Evolutionary conservation across 768 basidiomycete genomes (phyloP).

Genomic region (Kwoniella botswanensis): DNA sequence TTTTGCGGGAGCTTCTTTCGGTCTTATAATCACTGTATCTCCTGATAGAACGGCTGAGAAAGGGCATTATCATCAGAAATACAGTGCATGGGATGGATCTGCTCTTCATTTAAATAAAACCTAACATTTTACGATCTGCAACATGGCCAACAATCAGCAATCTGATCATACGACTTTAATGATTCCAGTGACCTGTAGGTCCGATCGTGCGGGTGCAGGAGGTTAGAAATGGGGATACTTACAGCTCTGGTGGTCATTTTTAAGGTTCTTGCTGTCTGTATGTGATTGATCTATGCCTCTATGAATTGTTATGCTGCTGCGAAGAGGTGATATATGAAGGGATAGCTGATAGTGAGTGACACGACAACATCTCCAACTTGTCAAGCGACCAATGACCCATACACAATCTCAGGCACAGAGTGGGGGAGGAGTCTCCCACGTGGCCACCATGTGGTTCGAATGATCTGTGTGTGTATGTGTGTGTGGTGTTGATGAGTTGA

Average conservation of each 20-base stretch:
- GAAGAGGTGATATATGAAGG: not conserved
- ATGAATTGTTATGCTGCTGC: not conserved
- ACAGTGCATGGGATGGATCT: no score
- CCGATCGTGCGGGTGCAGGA: not conserved
- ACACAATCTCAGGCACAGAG: not conserved
- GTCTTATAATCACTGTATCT: slow-evolving; percentile 81
- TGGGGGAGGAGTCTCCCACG: not conserved
- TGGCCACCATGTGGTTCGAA: not conserved
- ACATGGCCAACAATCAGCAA: slow-evolving; percentile 3
- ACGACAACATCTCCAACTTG: not conserved
- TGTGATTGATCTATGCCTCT: not conserved
- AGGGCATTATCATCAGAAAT: no score
- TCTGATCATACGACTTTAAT: not conserved
- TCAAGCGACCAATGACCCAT: not conserved
- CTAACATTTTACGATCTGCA: slow-evolving; percentile 54
- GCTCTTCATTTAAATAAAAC: no score
- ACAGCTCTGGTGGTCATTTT: slow-evolving; percentile 52
- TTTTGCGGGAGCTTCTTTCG: slow-evolving; percentile 68
- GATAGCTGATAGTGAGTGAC: not conserved
- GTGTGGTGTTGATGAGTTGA: not conserved
- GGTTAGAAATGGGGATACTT: slow-evolving; percentile 16
- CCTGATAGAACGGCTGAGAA: slow-evolving; percentile 91
- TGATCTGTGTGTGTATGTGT: not conserved
- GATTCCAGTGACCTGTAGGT: not conserved
- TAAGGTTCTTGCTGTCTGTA: not conserved